Percentiles rank a stretch among this genome's conserved stretches.
These are phyloP conservation scores for Batkoa obscura DNA, from an alignment of 371 early-diverging fungal species.

Conservation along the genomic window DNA sequence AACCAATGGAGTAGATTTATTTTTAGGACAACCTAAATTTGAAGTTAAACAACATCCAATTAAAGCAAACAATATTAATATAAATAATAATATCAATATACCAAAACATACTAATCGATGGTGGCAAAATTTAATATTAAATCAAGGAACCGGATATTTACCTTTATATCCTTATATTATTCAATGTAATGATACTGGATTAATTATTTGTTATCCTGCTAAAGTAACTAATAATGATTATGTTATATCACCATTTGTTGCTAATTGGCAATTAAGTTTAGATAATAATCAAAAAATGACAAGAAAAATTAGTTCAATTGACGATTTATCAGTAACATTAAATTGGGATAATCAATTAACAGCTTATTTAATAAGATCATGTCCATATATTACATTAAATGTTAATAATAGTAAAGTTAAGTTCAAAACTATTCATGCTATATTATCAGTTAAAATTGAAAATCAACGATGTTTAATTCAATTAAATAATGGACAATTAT, in stretches of 20 bases:
- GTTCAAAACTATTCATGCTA: constrained; percentile 16
- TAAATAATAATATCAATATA: neutral
- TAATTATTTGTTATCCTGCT: constrained; percentile 6
- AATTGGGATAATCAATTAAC: neutral
- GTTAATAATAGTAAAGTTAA: constrained; percentile 7
- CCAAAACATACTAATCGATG: constrained; percentile 20
- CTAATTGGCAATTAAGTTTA: constrained; percentile 2
- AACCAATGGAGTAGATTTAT: too few relatives aligned
- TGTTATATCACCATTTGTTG: constrained; percentile 8
- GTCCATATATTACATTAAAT: constrained; percentile 15
- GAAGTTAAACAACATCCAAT: neutral
- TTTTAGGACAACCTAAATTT: neutral
- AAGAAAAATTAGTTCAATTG: constrained; percentile 2
- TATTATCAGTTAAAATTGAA: constrained; percentile 11
- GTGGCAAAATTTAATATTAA: constrained; percentile 23
- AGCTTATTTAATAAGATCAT: constrained; percentile 17
- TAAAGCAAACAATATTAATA: neutral
- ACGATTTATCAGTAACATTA: constrained; percentile 11
- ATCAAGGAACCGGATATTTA: constrained; percentile 13
- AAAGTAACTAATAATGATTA: constrained; percentile 5
- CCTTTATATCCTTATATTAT: constrained; percentile 20
- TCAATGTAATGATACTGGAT: constrained; percentile 8
- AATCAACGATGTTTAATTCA: constrained; percentile 2
- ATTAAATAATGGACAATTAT: constrained; percentile 15
- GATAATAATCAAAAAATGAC: too few relatives aligned